Evolutionary conservation across 108 stramenopile genomes (phyloP).

Genomic region (Chaetoceros tenuissimus): DNA sequence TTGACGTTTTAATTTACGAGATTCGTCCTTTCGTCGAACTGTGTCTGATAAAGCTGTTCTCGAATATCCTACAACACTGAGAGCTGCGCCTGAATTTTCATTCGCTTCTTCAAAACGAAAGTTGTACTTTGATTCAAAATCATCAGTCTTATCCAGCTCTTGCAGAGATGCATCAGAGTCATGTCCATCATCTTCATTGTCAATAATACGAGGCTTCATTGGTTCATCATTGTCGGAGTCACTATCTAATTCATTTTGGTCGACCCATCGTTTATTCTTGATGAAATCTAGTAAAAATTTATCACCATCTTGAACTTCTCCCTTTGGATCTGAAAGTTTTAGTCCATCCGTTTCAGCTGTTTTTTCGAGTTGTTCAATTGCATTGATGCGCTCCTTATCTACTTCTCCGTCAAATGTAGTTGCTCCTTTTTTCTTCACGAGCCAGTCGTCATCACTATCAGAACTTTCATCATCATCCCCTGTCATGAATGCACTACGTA

Average conservation of each 20-base stretch:
- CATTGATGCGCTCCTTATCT: constrained; percentile 19
- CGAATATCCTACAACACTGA: constrained; percentile 72
- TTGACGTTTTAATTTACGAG: constrained; percentile 82
- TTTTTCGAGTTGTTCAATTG: constrained; percentile 44
- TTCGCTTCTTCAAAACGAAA: constrained; percentile 95
- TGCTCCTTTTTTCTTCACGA: constrained; percentile 32
- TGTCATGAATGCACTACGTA: constrained; percentile 75
- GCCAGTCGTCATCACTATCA: constrained; percentile 22
- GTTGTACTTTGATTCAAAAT: constrained; percentile 97
- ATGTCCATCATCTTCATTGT: constrained; percentile 16
- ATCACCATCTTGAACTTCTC: constrained; percentile 88
- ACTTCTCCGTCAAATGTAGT: constrained; percentile 3
- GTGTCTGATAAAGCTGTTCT: constrained; percentile 59
- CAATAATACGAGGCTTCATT: neutral
- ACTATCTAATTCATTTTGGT: constrained; percentile 18
- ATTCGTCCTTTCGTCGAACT: constrained; percentile 87
- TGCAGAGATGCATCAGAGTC: constrained; percentile 82
- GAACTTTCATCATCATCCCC: constrained; percentile 14
- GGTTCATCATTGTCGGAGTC: constrained; percentile 10
- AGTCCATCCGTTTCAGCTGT: constrained; percentile 2
- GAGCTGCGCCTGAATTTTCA: constrained; percentile 41
- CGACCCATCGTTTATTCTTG: constrained; percentile 76
- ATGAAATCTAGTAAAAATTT: constrained; percentile 74
- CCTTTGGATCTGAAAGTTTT: constrained; percentile 62
- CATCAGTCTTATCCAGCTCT: constrained; percentile 87